Evolutionary conservation across 1,139 yeast genomes (phyloP), one percentile per base, ranked within the genome.

Genomic region (Kazachstania sp.): DNA sequence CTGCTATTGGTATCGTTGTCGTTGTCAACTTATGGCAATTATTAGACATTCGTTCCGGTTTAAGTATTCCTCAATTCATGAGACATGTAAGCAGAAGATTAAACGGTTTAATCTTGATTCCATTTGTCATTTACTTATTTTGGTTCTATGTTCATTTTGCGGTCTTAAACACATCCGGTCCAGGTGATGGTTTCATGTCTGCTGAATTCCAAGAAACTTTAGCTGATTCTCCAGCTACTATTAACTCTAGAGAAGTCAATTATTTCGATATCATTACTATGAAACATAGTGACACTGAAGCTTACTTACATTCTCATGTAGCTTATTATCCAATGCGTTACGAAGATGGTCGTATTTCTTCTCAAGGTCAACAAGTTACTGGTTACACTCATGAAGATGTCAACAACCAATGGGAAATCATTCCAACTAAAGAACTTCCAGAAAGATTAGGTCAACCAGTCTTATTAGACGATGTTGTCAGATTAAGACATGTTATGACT

Each of bases 61-160:
- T 86, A 49, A 68, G 88, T 1, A 56, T 87, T 47, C 70, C 71
- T 45, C 72, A 74, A 38, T 72, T 87, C 53, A 57, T 71, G 32
- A 75, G 79, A 63, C 98, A 94, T 65, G 82, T 90, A 58, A 65
- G 75, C 34, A 90, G 95, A 3, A 78, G 98, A 61, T 71, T 83
- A 30, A 75, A 81, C 63, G 76, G 84, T 1, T 75, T 94, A 55
- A 77, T 92, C 51, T 72, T 86, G 13, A 68, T 88, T 31, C 99
- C 99, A 30, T 86, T 92, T 63, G 55, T 77, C 37, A 75, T 92
- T 57, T 94, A 86, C 66, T 72, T 94, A 60, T 83, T 81, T 61
- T 94, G 98, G 97, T 94, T 94, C 71, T 87, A 81, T 68, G 75
- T 90, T 49, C 99, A 94, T 67, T 92, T 94, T 67, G 75, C 80